These are phyloP conservation scores for Russula dissimulans DNA, from an alignment of 768 basidiomycete species.

Conservation along the genomic window DNA sequence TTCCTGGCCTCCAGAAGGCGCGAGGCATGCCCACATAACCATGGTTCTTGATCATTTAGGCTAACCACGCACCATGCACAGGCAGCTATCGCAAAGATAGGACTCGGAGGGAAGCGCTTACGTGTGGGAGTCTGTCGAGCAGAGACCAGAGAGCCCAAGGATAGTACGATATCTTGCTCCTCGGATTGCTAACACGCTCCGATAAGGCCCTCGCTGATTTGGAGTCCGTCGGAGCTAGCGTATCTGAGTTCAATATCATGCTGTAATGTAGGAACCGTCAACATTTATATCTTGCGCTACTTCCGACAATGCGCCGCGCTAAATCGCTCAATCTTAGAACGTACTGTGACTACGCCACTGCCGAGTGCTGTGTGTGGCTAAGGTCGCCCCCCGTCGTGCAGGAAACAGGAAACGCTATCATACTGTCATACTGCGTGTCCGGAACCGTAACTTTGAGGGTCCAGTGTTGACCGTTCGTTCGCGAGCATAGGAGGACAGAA, in stretches of 20 bases:
- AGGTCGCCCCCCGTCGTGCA: too few relatives aligned
- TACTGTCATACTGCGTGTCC: background rate
- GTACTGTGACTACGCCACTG: background rate
- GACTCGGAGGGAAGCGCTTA: too few relatives aligned
- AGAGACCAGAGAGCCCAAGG: background rate
- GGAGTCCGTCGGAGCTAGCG: background rate
- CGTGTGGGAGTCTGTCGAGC: background rate
- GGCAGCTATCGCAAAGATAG: background rate
- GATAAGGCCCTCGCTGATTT: background rate
- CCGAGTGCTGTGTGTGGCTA: too few relatives aligned
- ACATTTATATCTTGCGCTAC: background rate
- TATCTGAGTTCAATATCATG: background rate
- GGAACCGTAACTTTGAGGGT: background rate
- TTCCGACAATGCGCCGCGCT: background rate
- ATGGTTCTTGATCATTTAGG: background rate
- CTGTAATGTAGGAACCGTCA: background rate
- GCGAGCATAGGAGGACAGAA: too few relatives aligned
- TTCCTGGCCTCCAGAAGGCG: background rate
- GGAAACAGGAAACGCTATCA: background rate
- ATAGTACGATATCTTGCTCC: background rate
- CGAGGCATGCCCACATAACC: background rate
- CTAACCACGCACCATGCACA: background rate
- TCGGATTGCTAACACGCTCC: background rate
- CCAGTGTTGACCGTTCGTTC: too few relatives aligned
- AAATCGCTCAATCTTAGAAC: background rate